phyloP scores from a whole-genome alignment of 805 yeast species.

The Yarrowia sp. region DNA sequence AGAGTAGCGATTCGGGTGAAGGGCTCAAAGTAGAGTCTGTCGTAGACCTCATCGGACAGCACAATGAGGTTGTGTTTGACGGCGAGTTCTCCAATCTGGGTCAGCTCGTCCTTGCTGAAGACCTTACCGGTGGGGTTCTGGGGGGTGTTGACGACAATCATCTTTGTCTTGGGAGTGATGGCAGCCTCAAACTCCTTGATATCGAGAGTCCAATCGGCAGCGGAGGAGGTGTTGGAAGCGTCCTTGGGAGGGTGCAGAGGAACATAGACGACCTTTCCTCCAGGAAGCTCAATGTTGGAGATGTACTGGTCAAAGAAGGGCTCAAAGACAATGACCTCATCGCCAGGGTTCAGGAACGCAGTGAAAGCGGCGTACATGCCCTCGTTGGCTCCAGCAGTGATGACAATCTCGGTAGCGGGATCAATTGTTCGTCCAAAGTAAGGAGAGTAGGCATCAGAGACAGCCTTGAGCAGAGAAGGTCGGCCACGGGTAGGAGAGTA shows the following conservation, averaged over 20 bases:
- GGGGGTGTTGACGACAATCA: conserved; percentile 87
- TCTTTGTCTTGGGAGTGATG: conserved; percentile 72
- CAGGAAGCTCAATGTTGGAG: conserved; percentile 88
- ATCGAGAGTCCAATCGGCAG: conserved; percentile 88
- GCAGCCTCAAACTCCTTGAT: conserved; percentile 72
- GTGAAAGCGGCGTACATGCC: conserved; percentile 84
- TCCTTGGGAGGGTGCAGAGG: conserved; percentile 81
- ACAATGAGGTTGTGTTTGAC: conserved; percentile 79
- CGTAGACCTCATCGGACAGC: conserved; percentile 93
- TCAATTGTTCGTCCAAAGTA: conserved; percentile 57
- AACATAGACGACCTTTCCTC: conserved; percentile 87
- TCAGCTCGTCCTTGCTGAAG: conserved; percentile 71
- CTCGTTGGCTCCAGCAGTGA: conserved; percentile 97
- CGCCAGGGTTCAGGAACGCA: conserved; percentile 82
- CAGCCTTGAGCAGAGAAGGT: conserved; percentile 65
- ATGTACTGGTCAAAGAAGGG: conserved; percentile 98
- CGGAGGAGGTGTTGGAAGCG: conserved; percentile 57
- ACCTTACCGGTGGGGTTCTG: conserved; percentile 96
- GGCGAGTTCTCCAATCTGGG: conserved; percentile 74
- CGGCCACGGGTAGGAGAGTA: conserved; percentile 91
- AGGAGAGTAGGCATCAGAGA: conserved; percentile 70
- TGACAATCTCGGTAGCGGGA: conserved; percentile 60
- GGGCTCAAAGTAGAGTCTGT: conserved; percentile 71
- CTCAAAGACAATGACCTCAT: conserved; percentile 93
- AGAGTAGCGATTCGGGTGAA: conserved; percentile 85